A percentile compares a stretch with the other conserved stretches of the same genome.
These are phyloP conservation scores for Scedosporium dehoogii DNA, from an alignment of 2,329 filamentous ascomycete species.

Conservation along the genomic window DNA sequence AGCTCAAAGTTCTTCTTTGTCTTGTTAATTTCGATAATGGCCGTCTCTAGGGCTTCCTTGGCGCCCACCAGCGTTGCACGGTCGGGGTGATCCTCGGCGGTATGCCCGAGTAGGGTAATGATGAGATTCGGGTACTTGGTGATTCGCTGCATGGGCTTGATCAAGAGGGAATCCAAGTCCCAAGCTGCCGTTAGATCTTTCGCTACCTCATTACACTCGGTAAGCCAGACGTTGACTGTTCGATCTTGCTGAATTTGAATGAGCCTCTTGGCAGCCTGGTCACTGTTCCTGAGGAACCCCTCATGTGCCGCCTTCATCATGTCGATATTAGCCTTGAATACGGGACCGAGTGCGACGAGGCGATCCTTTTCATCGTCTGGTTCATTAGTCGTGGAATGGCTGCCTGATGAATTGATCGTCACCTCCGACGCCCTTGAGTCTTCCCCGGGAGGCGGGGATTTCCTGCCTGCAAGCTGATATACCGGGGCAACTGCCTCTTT, in stretches of 20 bases:
- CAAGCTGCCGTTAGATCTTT: constrained; percentile 88
- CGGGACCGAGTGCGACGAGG: constrained; percentile 39
- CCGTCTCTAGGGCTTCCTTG: constrained; percentile 46
- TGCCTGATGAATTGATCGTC: constrained; percentile 13
- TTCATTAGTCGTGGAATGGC: constrained; percentile 26
- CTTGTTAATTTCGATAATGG: constrained; percentile 83
- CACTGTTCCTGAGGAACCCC: constrained; percentile 53
- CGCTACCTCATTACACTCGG: constrained; percentile 85
- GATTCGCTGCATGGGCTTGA: constrained; percentile 92
- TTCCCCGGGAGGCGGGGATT: constrained; percentile 23
- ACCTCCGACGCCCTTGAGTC: constrained; percentile 29
- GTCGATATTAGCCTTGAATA: constrained; percentile 47
- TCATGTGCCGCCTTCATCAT: constrained; percentile 52
- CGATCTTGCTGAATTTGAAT: constrained; percentile 54
- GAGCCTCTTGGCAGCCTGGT: constrained; percentile 50
- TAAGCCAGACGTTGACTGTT: constrained; percentile 72
- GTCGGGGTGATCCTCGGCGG: constrained; percentile 76
- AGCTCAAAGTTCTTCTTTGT: constrained; percentile 91
- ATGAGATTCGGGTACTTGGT: constrained; percentile 89
- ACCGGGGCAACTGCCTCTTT: constrained; percentile 72
- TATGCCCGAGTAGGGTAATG: constrained; percentile 67
- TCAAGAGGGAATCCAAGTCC: constrained; percentile 90
- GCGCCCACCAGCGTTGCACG: constrained; percentile 49
- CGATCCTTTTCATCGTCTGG: constrained; percentile 43
- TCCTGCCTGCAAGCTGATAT: constrained; percentile 37